A percentile compares a stretch with the other conserved stretches of the same genome.
These are phyloP conservation scores for Phoma sp. DNA, from an alignment of 2,329 filamentous ascomycete species.

Conservation along the genomic window DNA sequence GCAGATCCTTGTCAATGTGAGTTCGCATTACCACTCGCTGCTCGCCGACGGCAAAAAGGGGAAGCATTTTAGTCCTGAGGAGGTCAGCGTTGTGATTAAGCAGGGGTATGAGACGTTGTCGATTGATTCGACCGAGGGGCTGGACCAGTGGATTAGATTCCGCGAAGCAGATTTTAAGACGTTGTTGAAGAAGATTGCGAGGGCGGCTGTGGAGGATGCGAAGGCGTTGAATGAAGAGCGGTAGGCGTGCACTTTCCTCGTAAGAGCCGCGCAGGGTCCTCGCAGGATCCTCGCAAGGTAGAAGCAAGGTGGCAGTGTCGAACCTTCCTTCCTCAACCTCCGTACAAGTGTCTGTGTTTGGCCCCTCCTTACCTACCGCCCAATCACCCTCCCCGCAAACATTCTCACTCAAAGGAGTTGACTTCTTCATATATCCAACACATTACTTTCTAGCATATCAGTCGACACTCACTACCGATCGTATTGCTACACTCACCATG, in stretches of 20 bases:
- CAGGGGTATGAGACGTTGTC: conserved; percentile 94
- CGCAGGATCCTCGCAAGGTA: too few relatives aligned
- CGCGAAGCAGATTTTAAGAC: conserved; percentile 85
- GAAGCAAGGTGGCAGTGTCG: too few relatives aligned
- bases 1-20: conserved; percentile 82
- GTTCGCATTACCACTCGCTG: conserved; percentile 84
- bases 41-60: conserved; percentile 68
- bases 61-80: conserved; percentile 78
- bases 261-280: not conserved
- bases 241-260: conserved; percentile 5
- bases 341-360: not conserved
- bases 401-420: too few relatives aligned
- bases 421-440: not conserved
- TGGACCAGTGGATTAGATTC: conserved; percentile 86
- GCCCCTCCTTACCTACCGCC: not conserved
- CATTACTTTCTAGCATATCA: not conserved
- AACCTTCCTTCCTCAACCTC: not conserved
- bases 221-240: conserved; percentile 55
- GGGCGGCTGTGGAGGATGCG: conserved; percentile 77
- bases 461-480: not conserved
- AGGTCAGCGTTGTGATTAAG: conserved; percentile 92
- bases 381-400: too few relatives aligned
- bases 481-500: not conserved
- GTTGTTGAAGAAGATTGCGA: conserved; percentile 85
- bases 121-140: conserved; percentile 85